Base-by-base conservation (phyloP, 495 filamentous ascomycete species). In the Lasiosphaeria ovina region DNA sequence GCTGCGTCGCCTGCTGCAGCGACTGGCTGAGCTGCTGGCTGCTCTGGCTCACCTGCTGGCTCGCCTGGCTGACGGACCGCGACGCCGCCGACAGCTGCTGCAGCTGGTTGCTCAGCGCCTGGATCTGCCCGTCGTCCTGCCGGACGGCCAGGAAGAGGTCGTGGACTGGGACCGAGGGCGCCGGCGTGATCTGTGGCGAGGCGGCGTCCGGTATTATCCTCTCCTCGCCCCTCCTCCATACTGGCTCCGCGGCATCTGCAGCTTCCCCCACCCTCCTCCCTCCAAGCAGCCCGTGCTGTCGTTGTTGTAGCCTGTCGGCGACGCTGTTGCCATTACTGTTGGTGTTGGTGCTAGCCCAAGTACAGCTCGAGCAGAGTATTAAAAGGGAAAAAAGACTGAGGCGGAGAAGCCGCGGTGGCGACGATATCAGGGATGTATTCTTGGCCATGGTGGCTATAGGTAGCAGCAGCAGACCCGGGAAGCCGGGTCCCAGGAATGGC, bases 71-170 rank as follows among this genome's bases (percentile, higher is more conserved):
- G 57, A 74, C 69, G 9, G 71, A 69, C 36, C 71, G 63, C 1
- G 69, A 77, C 17, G 54, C 50, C 12, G 60, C 17, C 52, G 58
- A 62, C 10, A 79, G 58, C 8, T 57, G 64, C 36, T 58, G 67
- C 3, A 79, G 66, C 36, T 76, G 71, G 57, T 63, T 17, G 51
- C 73, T 76, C 24, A 78, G 73, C 35, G 74, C 72, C 32, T 73
- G 68, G 45, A 78, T 69, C 52, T 78, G 76, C 40, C 72, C 69
- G 47, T 76, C 61, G 49, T 78, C 73, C 54, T 76, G 75, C 33
- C 75, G 73, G 34, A 5, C 24, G 24, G 24, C 8, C 3, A 62
- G 33, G 12, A 8, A 24, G 2, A 47, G 6, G 12, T 47, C 4
- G 24, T 24, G 24, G 24, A 24, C 24, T 24, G 24, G 24, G 24